Percentiles rank a stretch among this genome's conserved stretches.
phyloP scores from a whole-genome alignment of 257 asterid genomes.

The Solanum piurae region DNA sequence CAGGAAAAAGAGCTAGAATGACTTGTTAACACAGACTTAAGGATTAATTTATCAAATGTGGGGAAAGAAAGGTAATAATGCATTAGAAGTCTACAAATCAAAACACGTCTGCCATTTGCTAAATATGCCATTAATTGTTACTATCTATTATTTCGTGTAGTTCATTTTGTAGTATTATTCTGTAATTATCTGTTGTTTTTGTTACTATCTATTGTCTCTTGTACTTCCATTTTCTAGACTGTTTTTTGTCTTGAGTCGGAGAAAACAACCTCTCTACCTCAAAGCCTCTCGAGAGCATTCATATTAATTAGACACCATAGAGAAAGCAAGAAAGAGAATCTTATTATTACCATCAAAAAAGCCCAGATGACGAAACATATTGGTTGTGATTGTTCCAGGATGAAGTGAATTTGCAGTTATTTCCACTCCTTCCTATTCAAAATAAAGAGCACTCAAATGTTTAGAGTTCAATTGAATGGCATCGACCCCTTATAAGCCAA shows the following conservation, averaged over 20 bases:
- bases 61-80: not conserved
- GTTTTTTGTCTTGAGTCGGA: not conserved
- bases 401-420: conserved; percentile 77
- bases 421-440: conserved; percentile 59
- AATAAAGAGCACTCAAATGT: not conserved
- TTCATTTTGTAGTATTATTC: not conserved
- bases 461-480: not conserved
- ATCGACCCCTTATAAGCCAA: not conserved
- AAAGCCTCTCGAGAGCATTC: not conserved
- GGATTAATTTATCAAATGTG: not conserved
- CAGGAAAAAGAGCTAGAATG: not conserved
- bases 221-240: not conserved
- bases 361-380: conserved; percentile 55
- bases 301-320: not conserved
- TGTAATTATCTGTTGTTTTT: not conserved
- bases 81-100: not conserved
- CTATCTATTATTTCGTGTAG: not conserved
- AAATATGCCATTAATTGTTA: not conserved
- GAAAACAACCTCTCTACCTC: not conserved
- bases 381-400: conserved; percentile 72
- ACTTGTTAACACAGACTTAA: not conserved
- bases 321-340: not conserved
- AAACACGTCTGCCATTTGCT: not conserved
- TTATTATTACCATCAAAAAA: conserved; percentile 27
- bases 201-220: not conserved